Evolutionary conservation across 768 basidiomycete genomes (phyloP).

Genomic region (Suillus weaverae): DNA sequence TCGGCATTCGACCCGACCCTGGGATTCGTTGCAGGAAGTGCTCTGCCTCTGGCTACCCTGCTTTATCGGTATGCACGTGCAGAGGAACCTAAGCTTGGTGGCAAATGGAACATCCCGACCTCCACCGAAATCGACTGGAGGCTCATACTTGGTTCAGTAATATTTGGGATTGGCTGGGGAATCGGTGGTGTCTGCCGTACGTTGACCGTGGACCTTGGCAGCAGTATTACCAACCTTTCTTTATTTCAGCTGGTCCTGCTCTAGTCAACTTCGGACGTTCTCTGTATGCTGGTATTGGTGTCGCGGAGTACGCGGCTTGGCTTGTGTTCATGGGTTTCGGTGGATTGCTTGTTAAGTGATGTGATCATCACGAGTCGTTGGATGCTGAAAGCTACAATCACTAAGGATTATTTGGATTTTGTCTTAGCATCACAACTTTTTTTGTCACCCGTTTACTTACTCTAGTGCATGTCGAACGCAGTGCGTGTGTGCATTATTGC

Average conservation of each 20-base stretch:
- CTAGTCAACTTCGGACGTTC: conserved; percentile 60
- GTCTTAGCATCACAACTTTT: neutral
- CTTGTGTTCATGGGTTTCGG: conserved; percentile 32
- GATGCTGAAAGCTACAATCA: neutral
- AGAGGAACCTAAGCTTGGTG: conserved; percentile 41
- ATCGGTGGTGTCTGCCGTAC: conserved; percentile 60
- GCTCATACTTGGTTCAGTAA: conserved; percentile 49
- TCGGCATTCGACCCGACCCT: conserved; percentile 57
- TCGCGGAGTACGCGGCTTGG: conserved; percentile 42
- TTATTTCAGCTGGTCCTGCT: conserved; percentile 54
- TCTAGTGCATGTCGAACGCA: neutral
- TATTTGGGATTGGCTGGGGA: conserved; percentile 68
- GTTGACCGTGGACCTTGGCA: conserved; percentile 22
- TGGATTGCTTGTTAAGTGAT: conserved; percentile 15
- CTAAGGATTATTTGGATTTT: neutral
- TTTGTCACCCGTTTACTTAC: neutral
- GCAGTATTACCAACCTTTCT: conserved; percentile 6
- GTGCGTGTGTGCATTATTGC: neutral
- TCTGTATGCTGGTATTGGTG: conserved; percentile 35
- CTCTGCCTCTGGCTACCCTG: conserved; percentile 45
- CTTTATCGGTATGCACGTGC: conserved; percentile 46
- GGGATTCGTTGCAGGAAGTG: conserved; percentile 51
- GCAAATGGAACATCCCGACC: conserved; percentile 43
- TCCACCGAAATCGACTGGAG: conserved; percentile 42
- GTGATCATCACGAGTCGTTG: neutral